Percentiles rank a stretch among this genome's conserved stretches.
These are phyloP conservation scores for Gossypium herbaceum DNA, from an alignment of 345 rosid species.

Conservation along the genomic window DNA sequence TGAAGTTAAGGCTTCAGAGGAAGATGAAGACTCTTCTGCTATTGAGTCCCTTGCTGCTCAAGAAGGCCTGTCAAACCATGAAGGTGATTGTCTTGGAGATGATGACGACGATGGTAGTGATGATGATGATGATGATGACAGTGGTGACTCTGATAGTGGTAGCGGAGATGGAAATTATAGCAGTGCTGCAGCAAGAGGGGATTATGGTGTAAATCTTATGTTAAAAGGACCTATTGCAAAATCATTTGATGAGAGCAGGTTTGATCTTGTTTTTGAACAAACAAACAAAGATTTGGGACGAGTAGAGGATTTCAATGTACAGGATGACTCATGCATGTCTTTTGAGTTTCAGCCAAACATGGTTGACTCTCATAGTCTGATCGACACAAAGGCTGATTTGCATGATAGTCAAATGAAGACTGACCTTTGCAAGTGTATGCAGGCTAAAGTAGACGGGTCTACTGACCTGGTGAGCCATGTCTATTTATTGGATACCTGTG, in stretches of 20 bases:
- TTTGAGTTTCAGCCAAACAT: conserved; percentile 26
- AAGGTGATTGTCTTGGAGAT: conserved; percentile 22
- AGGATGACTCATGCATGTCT: conserved; percentile 38
- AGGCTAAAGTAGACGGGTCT: conserved; percentile 27
- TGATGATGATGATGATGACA: conserved; percentile 6
- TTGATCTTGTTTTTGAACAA: conserved; percentile 10
- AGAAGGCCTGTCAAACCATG: conserved; percentile 20
- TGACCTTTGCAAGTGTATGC: not conserved
- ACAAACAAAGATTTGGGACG: conserved; percentile 2
- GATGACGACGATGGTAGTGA: conserved; percentile 10
- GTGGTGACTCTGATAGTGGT: not conserved
- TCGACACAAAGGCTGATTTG: conserved; percentile 10
- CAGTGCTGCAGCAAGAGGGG: conserved; percentile 24
- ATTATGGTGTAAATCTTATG: conserved; percentile 26
- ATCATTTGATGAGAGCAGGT: not conserved
- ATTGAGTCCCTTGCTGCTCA: conserved; percentile 34
- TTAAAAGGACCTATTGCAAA: conserved; percentile 14
- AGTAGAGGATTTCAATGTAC: conserved; percentile 19
- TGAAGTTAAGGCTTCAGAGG: conserved; percentile 14
- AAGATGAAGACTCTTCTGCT: conserved; percentile 36
- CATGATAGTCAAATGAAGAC: not conserved
- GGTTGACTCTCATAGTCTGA: conserved; percentile 12
- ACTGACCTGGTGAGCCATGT: conserved; percentile 30
- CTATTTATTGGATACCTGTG: conserved; percentile 40
- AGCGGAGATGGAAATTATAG: not conserved